Conservation (phyloP, 352 stramenopile species). For the Phytophthora megakarya region DNA sequence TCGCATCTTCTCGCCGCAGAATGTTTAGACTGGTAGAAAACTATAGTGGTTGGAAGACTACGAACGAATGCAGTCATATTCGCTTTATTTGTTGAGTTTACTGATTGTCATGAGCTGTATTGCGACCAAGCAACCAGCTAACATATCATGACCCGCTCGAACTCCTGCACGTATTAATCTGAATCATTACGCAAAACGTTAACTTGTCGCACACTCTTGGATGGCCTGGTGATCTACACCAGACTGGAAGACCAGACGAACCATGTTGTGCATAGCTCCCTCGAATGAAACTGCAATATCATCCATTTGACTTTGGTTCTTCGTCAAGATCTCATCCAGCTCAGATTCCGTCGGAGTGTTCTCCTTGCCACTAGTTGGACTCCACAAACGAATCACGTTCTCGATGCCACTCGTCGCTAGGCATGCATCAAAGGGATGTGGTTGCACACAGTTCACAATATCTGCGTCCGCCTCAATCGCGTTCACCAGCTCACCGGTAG, state of each 20-base stretch:
- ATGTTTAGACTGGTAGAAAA: constrained; percentile 19
- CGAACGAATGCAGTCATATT: constrained; percentile 23
- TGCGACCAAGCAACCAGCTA: too few species aligned
- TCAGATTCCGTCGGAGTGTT: constrained; percentile 51
- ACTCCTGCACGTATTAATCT: too few species aligned
- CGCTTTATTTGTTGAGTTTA: neutral
- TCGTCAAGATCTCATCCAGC: constrained; percentile 52
- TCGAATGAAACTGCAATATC: constrained; percentile 52
- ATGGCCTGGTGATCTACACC: constrained; percentile 55
- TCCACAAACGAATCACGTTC: constrained; percentile 83
- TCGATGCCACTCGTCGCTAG: constrained; percentile 87
- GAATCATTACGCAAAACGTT: constrained; percentile 8
- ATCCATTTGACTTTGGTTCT: constrained; percentile 77
- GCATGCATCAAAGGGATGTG: constrained; percentile 77
- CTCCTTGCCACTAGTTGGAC: constrained; percentile 49
- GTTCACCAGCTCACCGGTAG: constrained; percentile 78
- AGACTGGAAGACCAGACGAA: constrained; percentile 73
- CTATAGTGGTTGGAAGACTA: constrained; percentile 22
- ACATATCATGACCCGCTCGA: too few species aligned
- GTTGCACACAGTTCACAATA: constrained; percentile 91
- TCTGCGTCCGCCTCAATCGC: constrained; percentile 83
- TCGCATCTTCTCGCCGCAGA: constrained; percentile 22
- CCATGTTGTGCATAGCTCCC: constrained; percentile 58
- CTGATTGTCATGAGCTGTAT: too few species aligned
- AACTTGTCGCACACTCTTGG: constrained; percentile 76